phyloP scores from a whole-genome alignment of 345 rosid genomes.

The Dovyalis caffra region DNA sequence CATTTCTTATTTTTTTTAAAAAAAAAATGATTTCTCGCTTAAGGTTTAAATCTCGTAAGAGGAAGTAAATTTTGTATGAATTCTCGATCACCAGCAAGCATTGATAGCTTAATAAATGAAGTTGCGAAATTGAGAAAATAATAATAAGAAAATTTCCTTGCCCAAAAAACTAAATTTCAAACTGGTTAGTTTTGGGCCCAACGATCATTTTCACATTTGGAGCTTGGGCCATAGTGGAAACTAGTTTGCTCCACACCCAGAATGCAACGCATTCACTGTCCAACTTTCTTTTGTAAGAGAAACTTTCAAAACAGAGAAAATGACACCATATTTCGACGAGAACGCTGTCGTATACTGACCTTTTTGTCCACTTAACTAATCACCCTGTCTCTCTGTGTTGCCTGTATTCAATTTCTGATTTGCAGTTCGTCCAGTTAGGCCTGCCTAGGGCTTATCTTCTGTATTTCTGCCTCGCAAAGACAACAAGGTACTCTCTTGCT shows the following conservation, averaged over 20 bases:
- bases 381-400: background rate
- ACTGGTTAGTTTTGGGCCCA: no score
- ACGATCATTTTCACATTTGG: no score
- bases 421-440: background rate
- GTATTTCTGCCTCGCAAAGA: background rate
- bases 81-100: no score
- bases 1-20: no score
- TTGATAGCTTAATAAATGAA: no score
- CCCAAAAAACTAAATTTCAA: background rate
- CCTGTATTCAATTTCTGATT: background rate
- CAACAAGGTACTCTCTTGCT: background rate
- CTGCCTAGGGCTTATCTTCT: background rate
- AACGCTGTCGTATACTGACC: background rate
- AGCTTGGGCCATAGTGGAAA: no score
- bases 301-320: background rate
- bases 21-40: no score
- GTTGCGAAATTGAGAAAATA: no score
- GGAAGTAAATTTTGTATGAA: no score
- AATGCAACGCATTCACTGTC: no score
- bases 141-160: background rate
- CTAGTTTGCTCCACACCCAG: no score
- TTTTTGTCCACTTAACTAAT: background rate
- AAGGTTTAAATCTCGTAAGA: no score
- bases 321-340: background rate
- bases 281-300: background rate